Evolutionary conservation across 495 filamentous ascomycete species (phyloP), one percentile per base, ranked within the genome.

Genomic region (Tuber borchii): DNA sequence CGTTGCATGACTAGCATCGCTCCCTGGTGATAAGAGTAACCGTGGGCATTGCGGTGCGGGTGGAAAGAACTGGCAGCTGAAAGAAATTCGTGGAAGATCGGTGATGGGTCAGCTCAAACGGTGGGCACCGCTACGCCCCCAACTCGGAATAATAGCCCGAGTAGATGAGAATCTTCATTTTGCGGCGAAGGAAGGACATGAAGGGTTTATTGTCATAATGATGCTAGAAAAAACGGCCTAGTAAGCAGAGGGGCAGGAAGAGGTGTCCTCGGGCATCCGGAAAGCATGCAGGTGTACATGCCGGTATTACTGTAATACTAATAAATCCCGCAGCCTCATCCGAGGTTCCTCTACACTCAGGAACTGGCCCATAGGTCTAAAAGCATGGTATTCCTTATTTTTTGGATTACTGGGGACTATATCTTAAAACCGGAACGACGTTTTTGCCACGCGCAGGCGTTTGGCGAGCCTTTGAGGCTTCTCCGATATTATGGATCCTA

Each of bases 401-500:
- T 34, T 65, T 34, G 26, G 34, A 31, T 34, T 65, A 14, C 56
- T 65, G 26, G 56, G 56, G 14, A 61, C 14, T 34, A 12, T 34
- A 65, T 31, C 26, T 16, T 14, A n/a, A n/a, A 34, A n/a, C 14
- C 26, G 3, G 26, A 65, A 4, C 56, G 26, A 65, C 56, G 56
- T 61, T 61, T 61, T 61, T 61, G 56, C 56, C 5, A 31, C 56
- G 10, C 56, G 16, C 4, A 61, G 14, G 56, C 31, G 26, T 7
- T 34, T 65, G 26, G 26, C 26, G 26, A 26, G 26, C 5, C 56
- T 16, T 61, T 71, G 31, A 46, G 69, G 34, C 70, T 78, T 79
- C 73, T 71, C 78, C 69, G 51, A 69, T 79, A 79, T 73, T 68
- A 80, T 77, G 77, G 78, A 68, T 74, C 51, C 8, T 48, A 73